phyloP scores from a whole-genome alignment of 2,329 filamentous ascomycete species.

The Ophiostoma ulmi region DNA sequence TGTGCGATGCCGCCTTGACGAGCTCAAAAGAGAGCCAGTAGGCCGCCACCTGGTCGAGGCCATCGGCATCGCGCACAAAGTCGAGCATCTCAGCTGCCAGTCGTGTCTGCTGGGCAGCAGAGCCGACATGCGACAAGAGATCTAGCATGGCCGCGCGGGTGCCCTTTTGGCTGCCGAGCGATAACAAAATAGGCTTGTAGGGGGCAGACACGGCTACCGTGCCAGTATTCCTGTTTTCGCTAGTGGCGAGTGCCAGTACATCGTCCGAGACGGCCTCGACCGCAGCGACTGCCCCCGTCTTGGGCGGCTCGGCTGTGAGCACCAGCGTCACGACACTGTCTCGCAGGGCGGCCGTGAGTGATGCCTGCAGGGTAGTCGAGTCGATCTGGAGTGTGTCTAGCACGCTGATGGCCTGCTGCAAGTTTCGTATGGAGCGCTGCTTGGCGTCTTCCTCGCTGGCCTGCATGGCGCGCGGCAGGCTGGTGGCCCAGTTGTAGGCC shows the following conservation, averaged over 20 bases:
- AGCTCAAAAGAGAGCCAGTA: conserved; percentile 78
- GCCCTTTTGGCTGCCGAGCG: conserved; percentile 60
- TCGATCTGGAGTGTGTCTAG: conserved; percentile 59
- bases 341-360: conserved; percentile 62
- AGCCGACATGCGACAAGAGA: conserved; percentile 53
- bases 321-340: conserved; percentile 60
- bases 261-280: conserved; percentile 33
- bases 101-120: conserved; percentile 53
- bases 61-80: conserved; percentile 53
- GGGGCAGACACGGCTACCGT: background rate
- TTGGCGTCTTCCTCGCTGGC: conserved; percentile 76
- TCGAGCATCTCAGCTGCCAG: conserved; percentile 63
- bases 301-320: conserved; percentile 33
- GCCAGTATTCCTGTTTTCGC: background rate
- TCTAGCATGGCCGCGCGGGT: conserved; percentile 54
- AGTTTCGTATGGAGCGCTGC: conserved; percentile 63
- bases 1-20: conserved; percentile 47
- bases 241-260: conserved; percentile 12
- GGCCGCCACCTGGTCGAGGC: conserved; percentile 59
- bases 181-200: conserved; percentile 59
- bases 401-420: conserved; percentile 67
- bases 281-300: conserved; percentile 30
- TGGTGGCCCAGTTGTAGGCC: conserved; percentile 74
- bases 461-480: conserved; percentile 78
- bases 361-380: conserved; percentile 61